Conservation (phyloP, 306 rosid genomes). For the Styphnolobium japonicum region DNA sequence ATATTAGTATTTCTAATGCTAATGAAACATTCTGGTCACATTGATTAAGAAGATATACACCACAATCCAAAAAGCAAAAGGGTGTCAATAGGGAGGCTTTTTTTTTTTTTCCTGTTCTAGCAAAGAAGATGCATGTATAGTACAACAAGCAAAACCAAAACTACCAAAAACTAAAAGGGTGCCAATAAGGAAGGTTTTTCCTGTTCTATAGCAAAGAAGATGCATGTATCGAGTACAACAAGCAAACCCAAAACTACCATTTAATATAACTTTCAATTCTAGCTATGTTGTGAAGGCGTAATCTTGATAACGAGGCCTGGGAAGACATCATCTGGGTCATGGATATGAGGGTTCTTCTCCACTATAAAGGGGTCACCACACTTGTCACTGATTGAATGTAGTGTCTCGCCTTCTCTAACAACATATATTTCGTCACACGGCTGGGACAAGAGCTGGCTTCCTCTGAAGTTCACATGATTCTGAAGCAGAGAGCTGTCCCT, state of each 20-base stretch:
- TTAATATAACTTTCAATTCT: background rate
- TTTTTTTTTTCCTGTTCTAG: background rate
- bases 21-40: background rate
- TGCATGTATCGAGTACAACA: too few relatives aligned
- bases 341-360: constrained; percentile 32
- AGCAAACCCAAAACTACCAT: too few relatives aligned
- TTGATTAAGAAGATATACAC: background rate
- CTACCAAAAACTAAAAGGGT: too few relatives aligned
- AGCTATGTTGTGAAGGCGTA: constrained; percentile 14
- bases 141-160: too few relatives aligned
- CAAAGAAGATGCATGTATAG: background rate
- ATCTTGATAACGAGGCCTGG: constrained; percentile 30
- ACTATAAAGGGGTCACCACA: constrained; percentile 37
- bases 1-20: background rate
- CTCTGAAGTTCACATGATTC: background rate
- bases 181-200: too few relatives aligned
- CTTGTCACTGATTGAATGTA: constrained; percentile 29
- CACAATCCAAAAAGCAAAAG: background rate
- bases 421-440: constrained; percentile 32
- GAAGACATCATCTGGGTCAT: constrained; percentile 27
- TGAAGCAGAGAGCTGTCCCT: background rate
- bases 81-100: background rate
- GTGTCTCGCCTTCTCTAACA: constrained; percentile 28
- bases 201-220: too few relatives aligned
- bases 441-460: background rate